Base-by-base conservation (phyloP, 768 basidiomycete species). In the Russula virescens region DNA sequence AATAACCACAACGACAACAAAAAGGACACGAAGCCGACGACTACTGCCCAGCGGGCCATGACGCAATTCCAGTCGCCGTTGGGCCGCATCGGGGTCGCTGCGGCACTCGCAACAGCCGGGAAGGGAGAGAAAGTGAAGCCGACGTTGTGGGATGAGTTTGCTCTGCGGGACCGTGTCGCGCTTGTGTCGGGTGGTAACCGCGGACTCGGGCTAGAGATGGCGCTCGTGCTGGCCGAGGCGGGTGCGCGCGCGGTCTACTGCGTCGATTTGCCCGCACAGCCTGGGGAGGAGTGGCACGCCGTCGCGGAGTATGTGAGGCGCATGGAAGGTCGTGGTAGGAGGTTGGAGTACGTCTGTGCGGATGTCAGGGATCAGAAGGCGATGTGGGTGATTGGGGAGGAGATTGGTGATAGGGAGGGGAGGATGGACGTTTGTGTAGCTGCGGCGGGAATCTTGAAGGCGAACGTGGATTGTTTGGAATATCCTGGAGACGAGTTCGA, bases 181-280 rank as follows among this genome's bases (percentile, higher is more conserved):
- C 69, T 78, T 59, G 75, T 79, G 25, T 74, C 76, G 11, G 77
- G 77, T 13, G 78, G 64, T 18, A 74, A 76, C 65, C 75, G 76
- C 45, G 78, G 90, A 0, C 80, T 92, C 18, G 91, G 91, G 3
- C 82, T 93, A n/a, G 91, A 93, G 75, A 87, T 88, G 85, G 88
- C 88, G 40, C 75, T 91, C 58, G 83, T 85, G 5, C 75, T 91
- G 46, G 81, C 81, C 47, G 90, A 91, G 74, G 85, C 83, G 16
- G 89, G 89, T 38, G 87, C 86, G 7, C 78, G 81, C 9, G 84
- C 78, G 0, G 78, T 89, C 19, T 89, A 89, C 72, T 88, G 86
- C 70, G 74, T 88, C 14, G 88, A 89, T 71, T 75, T 89, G 11
- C 81, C 86, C 1, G 63, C 70, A 43, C 71, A 72, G 42, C 83